A percentile compares a stretch with the other conserved stretches of the same genome.
Conservation (phyloP, 805 yeast genomes). For the Candida hispaniensis region DNA sequence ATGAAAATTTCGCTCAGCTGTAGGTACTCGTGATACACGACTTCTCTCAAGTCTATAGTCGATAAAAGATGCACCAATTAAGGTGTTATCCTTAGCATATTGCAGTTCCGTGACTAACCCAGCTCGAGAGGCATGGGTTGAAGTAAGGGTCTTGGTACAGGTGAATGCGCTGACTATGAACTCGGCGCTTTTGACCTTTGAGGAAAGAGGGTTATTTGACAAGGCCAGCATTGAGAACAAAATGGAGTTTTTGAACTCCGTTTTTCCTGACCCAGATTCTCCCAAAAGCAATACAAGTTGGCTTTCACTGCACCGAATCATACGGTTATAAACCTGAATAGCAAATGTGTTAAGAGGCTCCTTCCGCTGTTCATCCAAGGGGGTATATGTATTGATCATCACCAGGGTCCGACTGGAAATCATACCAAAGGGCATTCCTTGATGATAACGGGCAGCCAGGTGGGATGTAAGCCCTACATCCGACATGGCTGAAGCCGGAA, state of each 20-base stretch:
- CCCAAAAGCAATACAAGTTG: slow-evolving; percentile 31
- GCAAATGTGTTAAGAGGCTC: slow-evolving; percentile 14
- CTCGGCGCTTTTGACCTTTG: slow-evolving; percentile 29
- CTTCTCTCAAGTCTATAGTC: slow-evolving; percentile 48
- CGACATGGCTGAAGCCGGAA: slow-evolving; percentile 29
- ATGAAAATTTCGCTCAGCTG: slow-evolving; percentile 48
- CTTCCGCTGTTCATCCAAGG: slow-evolving; percentile 18
- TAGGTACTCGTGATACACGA: slow-evolving; percentile 41
- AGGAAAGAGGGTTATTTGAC: slow-evolving; percentile 30
- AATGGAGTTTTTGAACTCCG: slow-evolving; percentile 30
- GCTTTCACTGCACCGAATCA: slow-evolving; percentile 10
- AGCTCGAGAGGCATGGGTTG: slow-evolving; percentile 37
- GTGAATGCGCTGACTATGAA: slow-evolving; percentile 32
- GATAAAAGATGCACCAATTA: slow-evolving; percentile 44
- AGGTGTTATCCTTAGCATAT: slow-evolving; percentile 36
- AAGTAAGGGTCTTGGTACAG: slow-evolving; percentile 31
- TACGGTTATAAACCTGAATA: slow-evolving; percentile 13
- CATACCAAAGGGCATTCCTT: slow-evolving; percentile 33
- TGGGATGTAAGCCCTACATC: slow-evolving; percentile 35
- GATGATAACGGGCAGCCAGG: slow-evolving; percentile 34
- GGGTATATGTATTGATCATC: slow-evolving; percentile 32
- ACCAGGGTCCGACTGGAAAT: slow-evolving; percentile 32
- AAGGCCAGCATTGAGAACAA: slow-evolving; percentile 26
- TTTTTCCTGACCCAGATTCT: slow-evolving; percentile 33
- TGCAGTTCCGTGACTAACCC: slow-evolving; percentile 47